Evolutionary conservation across 2,329 filamentous ascomycete species (phyloP).

Genomic region (Exophiala xenobiotica): DNA sequence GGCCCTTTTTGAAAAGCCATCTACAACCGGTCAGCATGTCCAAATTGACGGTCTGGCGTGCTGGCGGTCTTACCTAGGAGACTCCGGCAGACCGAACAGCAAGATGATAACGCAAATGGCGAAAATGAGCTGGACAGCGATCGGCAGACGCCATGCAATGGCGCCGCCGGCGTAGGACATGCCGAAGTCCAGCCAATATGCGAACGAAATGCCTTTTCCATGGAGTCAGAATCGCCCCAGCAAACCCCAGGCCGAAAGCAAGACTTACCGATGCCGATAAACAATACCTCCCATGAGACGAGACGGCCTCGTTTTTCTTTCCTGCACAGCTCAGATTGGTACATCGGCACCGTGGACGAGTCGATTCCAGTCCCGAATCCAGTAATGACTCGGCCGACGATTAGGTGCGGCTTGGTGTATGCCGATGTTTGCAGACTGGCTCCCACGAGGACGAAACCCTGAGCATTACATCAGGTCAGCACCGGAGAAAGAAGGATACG

Average conservation of each 20-base stretch:
- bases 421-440: constrained; percentile 37
- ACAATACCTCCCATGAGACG: constrained; percentile 44
- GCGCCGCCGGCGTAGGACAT: constrained; percentile 35
- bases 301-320: constrained; percentile 45
- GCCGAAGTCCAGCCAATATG: constrained; percentile 50
- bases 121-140: constrained; percentile 45
- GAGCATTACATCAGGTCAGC: not conserved
- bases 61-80: constrained; percentile 13
- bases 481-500: too few species aligned
- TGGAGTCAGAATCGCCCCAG: not conserved
- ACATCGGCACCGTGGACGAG: constrained; percentile 40
- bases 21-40: too few species aligned
- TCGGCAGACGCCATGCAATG: constrained; percentile 45
- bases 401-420: constrained; percentile 36
- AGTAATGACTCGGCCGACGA: constrained; percentile 50
- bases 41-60: too few species aligned
- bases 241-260: not conserved
- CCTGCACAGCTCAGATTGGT: constrained; percentile 42
- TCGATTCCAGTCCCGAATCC: constrained; percentile 53
- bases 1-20: constrained; percentile 18
- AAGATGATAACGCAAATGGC: constrained; percentile 35
- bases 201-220: constrained; percentile 42
- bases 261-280: constrained; percentile 37
- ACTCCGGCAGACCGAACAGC: constrained; percentile 16
- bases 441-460: constrained; percentile 34